A percentile compares a stretch with the other conserved stretches of the same genome.
phyloP scores from a whole-genome alignment of 2,329 filamentous ascomycete genomes.

The Didymosphaeria variabile region DNA sequence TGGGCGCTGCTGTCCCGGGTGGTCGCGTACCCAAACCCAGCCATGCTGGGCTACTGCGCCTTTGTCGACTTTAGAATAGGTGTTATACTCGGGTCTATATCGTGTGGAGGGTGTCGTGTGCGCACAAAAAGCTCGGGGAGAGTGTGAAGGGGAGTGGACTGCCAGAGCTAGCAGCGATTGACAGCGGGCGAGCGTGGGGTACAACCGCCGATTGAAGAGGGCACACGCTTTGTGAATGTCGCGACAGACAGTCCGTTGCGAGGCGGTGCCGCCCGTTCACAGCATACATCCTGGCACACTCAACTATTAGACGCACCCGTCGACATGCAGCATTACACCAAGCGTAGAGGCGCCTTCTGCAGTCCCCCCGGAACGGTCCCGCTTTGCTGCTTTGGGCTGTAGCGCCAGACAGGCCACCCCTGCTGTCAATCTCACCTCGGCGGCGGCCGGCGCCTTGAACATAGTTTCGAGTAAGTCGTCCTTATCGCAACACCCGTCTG shows the following conservation, averaged over 20 bases:
- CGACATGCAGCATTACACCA: constrained; percentile 3
- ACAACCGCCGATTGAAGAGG: not conserved
- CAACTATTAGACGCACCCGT: constrained; percentile 4
- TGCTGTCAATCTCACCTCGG: constrained; percentile 3
- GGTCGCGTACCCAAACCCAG: constrained; percentile 32
- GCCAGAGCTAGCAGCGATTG: constrained; percentile 1
- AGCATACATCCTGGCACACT: not conserved
- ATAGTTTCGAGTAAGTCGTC: constrained; percentile 14
- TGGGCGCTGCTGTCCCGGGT: not conserved
- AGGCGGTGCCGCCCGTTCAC: constrained; percentile 1
- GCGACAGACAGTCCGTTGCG: not conserved
- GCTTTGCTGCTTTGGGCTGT: constrained; percentile 10
- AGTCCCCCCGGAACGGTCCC: constrained; percentile 6
- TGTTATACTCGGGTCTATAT: not conserved
- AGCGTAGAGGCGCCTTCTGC: constrained; percentile 4
- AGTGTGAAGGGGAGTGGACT: not conserved
- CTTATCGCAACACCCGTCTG: constrained; percentile 11
- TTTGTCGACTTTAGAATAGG: not conserved
- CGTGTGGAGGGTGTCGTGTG: not conserved
- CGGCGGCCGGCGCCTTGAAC: constrained; percentile 4
- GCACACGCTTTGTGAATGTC: not conserved
- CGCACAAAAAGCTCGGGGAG: not conserved
- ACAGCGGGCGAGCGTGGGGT: constrained; percentile 12
- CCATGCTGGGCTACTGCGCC: constrained; percentile 21
- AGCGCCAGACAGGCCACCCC: not conserved